phyloP scores from a whole-genome alignment of 2,329 filamentous ascomycete genomes.

The Curvularia hawaiiensis region DNA sequence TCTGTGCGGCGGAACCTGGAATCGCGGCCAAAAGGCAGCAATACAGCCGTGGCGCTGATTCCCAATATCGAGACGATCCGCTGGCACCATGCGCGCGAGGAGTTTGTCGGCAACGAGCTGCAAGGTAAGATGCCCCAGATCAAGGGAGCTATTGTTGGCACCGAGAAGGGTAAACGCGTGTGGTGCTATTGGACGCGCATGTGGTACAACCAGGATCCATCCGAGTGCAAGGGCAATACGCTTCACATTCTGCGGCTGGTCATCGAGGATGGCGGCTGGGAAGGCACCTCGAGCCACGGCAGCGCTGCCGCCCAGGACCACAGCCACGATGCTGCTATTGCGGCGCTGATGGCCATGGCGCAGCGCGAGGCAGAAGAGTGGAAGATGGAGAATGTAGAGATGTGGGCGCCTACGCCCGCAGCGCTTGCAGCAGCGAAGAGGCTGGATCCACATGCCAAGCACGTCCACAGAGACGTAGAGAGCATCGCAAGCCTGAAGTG shows the following conservation, averaged over 20 bases:
- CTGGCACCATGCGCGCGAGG: slow-evolving; percentile 83
- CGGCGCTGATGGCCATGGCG: slow-evolving; percentile 69
- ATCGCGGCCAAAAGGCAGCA: slow-evolving; percentile 45
- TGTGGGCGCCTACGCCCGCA: slow-evolving; percentile 79
- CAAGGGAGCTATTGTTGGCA: slow-evolving; percentile 71
- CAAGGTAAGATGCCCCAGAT: slow-evolving; percentile 63
- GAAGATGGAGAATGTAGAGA: slow-evolving; percentile 71
- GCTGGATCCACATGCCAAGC: slow-evolving; percentile 55
- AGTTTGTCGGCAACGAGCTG: slow-evolving; percentile 72
- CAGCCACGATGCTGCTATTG: slow-evolving; percentile 53
- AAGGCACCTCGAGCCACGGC: slow-evolving; percentile 27
- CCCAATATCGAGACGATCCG: slow-evolving; percentile 70
- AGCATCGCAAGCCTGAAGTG: slow-evolving; percentile 76
- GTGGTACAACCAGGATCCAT: slow-evolving; percentile 62
- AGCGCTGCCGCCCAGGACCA: slow-evolving; percentile 23
- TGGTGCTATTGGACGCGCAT: slow-evolving; percentile 77
- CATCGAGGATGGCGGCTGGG: slow-evolving; percentile 60
- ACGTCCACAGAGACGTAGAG: slow-evolving; percentile 65
- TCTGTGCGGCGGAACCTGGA: slow-evolving; percentile 63
- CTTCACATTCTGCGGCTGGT: slow-evolving; percentile 73
- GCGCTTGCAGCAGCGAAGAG: slow-evolving; percentile 49
- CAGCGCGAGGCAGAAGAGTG: slow-evolving; percentile 73
- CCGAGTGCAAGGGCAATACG: slow-evolving; percentile 65
- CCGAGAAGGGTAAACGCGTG: slow-evolving; percentile 59
- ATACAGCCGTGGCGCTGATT: slow-evolving; percentile 66